phyloP scores from a whole-genome alignment of 1,284 basidiomycete genomes.

The Gymnopus androsaceus region DNA sequence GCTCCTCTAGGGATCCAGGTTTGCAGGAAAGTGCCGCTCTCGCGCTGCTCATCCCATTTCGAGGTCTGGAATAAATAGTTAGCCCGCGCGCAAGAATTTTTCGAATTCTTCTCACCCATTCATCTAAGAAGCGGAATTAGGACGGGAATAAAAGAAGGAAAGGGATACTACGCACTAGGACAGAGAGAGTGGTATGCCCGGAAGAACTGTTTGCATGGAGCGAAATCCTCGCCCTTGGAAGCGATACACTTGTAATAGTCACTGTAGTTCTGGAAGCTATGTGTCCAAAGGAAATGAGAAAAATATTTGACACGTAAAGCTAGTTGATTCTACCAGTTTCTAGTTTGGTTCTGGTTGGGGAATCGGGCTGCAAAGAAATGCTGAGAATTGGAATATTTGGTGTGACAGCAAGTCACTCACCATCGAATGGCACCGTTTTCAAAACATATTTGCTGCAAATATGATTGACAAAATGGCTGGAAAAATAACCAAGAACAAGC shows the following conservation, averaged over 20 bases:
- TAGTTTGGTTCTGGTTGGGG: constrained; percentile 94
- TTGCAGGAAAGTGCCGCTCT: constrained; percentile 89
- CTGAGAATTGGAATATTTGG: background rate
- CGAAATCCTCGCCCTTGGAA: constrained; percentile 97
- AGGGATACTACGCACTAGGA: constrained; percentile 77
- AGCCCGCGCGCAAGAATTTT: background rate
- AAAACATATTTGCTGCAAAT: constrained; percentile 74
- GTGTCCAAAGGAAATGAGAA: background rate
- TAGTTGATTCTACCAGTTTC: constrained; percentile 74
- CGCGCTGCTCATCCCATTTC: constrained; percentile 93
- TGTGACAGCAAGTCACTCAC: constrained; percentile 51
- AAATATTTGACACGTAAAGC: background rate
- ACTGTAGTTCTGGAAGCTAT: constrained; percentile 92
- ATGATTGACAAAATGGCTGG: constrained; percentile 15
- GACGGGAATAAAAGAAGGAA: constrained; percentile 8
- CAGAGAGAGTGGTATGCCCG: constrained; percentile 95
- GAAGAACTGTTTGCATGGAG: constrained; percentile 99
- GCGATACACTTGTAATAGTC: constrained; percentile 98
- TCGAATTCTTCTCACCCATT: constrained; percentile 61
- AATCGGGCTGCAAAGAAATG: constrained; percentile 69
- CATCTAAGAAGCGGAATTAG: constrained; percentile 50
- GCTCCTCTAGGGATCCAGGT: constrained; percentile 70
- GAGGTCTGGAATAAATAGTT: constrained; percentile 52
- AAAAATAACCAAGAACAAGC: constrained; percentile 13
- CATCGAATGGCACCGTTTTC: constrained; percentile 86